A percentile compares a stretch with the other conserved stretches of the same genome.
Conservation (phyloP, 2,329 filamentous ascomycete genomes). For the Verruconis gallopava region DNA sequence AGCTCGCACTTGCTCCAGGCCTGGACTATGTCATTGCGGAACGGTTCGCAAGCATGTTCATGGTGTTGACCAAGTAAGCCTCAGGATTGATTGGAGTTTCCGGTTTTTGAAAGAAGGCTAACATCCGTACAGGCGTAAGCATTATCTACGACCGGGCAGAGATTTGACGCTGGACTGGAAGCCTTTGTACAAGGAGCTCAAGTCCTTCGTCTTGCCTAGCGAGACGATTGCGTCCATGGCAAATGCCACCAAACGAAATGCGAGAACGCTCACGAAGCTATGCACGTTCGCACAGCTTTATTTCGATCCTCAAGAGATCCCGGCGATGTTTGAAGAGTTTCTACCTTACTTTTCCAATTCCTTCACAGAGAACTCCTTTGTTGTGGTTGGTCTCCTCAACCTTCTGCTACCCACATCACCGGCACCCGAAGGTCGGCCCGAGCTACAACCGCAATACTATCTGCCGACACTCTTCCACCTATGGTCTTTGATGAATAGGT, state of each 20-base stretch:
- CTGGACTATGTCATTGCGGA: slow-evolving; percentile 72
- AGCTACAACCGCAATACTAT: slow-evolving; percentile 79
- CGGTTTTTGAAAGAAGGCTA: background rate
- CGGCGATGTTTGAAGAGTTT: slow-evolving; percentile 48
- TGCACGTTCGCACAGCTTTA: slow-evolving; percentile 84
- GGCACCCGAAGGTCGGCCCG: slow-evolving; percentile 53
- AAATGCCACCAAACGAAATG: slow-evolving; percentile 46
- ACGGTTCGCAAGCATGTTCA: slow-evolving; percentile 92
- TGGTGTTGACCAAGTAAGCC: slow-evolving; percentile 80
- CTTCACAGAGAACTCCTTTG: slow-evolving; percentile 81
- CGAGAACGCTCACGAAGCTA: slow-evolving; percentile 70
- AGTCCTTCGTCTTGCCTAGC: slow-evolving; percentile 73
- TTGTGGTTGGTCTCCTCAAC: slow-evolving; percentile 80
- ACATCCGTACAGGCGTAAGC: slow-evolving; percentile 58
- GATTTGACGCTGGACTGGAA: slow-evolving; percentile 90
- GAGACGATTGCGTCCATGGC: slow-evolving; percentile 56
- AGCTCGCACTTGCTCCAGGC: slow-evolving; percentile 80
- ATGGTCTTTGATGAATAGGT: slow-evolving; percentile 87
- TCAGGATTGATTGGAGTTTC: background rate
- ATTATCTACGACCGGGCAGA: slow-evolving; percentile 81
- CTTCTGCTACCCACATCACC: slow-evolving; percentile 76
- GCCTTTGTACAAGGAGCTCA: slow-evolving; percentile 84
- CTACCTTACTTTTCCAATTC: slow-evolving; percentile 71
- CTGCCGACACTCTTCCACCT: slow-evolving; percentile 91
- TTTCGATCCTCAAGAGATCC: slow-evolving; percentile 78